Conservation (phyloP, 805 yeast species). For the Zygosaccharomyces gambellarensis region DNA sequence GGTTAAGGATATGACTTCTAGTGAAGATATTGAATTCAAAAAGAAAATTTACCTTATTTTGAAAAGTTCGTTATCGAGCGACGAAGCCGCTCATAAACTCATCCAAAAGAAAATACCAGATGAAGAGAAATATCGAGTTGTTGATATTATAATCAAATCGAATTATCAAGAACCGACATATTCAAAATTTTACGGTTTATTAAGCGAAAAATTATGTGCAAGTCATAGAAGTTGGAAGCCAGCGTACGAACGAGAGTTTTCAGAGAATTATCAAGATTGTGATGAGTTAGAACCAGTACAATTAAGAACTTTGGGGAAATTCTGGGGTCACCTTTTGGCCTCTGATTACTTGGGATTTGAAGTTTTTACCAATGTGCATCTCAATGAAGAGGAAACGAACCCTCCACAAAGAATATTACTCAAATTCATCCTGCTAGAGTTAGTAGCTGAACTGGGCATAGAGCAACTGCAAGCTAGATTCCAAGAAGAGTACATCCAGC, state of each 20-base stretch:
- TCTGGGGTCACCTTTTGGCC: constrained; percentile 82
- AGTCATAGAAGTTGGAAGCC: constrained; percentile 52
- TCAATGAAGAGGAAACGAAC: constrained; percentile 71
- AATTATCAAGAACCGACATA: constrained; percentile 84
- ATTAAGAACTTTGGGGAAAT: constrained; percentile 70
- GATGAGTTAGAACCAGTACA: constrained; percentile 69
- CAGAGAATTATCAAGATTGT: constrained; percentile 49
- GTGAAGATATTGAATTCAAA: constrained; percentile 58
- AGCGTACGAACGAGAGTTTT: constrained; percentile 51
- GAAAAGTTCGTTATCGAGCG: constrained; percentile 86
- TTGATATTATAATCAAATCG: constrained; percentile 70
- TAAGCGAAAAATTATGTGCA: constrained; percentile 60
- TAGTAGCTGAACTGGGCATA: constrained; percentile 72
- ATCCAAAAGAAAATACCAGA: constrained; percentile 44
- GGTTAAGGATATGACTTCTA: constrained; percentile 65
- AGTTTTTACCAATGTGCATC: constrained; percentile 47
- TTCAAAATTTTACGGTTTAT: constrained; percentile 76
- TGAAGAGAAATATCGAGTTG: constrained; percentile 48
- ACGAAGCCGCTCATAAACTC: constrained; percentile 88
- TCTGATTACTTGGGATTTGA: constrained; percentile 64
- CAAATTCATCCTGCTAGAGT: constrained; percentile 73
- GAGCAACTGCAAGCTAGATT: constrained; percentile 45
- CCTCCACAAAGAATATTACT: constrained; percentile 76
- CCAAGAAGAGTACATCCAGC: constrained; percentile 47
- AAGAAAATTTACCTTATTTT: constrained; percentile 75